phyloP scores from a whole-genome alignment of 495 filamentous ascomycete species.

The Penicillium ucsense region DNA sequence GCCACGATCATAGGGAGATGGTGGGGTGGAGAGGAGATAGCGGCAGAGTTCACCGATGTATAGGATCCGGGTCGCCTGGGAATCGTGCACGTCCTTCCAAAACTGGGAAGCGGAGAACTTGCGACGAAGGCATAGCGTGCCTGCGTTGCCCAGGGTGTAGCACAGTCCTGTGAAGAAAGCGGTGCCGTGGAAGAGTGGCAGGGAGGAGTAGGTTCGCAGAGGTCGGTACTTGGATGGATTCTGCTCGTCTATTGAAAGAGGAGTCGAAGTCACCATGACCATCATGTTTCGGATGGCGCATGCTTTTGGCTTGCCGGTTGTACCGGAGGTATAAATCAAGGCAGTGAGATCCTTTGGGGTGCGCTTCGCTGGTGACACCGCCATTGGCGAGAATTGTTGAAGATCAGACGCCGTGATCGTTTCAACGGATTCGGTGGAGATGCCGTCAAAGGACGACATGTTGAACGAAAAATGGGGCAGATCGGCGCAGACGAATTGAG shows the following conservation, averaged over 20 bases:
- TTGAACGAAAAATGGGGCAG: conserved; percentile 33
- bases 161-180: conserved; percentile 59
- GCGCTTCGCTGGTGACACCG: conserved; percentile 25
- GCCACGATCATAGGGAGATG: conserved; percentile 61
- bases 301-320: conserved; percentile 85
- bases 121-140: conserved; percentile 42
- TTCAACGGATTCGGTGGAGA: conserved; percentile 49
- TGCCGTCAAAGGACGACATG: conserved; percentile 28
- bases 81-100: conserved; percentile 71
- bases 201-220: conserved; percentile 76
- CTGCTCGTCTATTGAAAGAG: conserved; percentile 25
- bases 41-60: conserved; percentile 93
- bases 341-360: conserved; percentile 46
- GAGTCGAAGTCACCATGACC: conserved; percentile 32
- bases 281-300: conserved; percentile 63
- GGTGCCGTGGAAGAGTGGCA: conserved; percentile 85
- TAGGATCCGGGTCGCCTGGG: conserved; percentile 72
- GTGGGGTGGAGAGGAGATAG: conserved; percentile 72
- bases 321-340: conserved; percentile 80
- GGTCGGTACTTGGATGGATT: conserved; percentile 35
- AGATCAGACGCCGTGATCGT: conserved; percentile 35
- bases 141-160: conserved; percentile 30
- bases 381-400: conserved; percentile 27
- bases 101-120: conserved; percentile 83
- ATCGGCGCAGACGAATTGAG: conserved; percentile 25